Evolutionary conservation across 73 alveolate species (phyloP).

Genomic region (Symbiodinium pilosum): DNA sequence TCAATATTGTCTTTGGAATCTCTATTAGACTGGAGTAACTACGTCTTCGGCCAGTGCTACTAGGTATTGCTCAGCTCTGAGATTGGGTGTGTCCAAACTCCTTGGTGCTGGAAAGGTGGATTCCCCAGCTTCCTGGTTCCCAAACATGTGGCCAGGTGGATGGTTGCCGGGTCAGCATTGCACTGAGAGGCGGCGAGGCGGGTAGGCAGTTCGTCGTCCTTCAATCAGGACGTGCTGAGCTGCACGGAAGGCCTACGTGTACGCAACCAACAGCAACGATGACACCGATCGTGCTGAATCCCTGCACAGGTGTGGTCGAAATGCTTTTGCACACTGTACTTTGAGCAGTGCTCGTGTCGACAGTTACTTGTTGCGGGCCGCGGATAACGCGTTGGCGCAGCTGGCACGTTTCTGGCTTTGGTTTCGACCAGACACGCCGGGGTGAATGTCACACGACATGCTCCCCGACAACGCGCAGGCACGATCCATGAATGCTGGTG

Average conservation of each 20-base stretch:
- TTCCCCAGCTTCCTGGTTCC: too few species aligned
- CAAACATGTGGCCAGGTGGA: conserved; percentile 42
- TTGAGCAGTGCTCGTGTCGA: too few species aligned
- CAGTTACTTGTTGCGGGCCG: conserved; percentile 86
- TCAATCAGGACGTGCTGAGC: not conserved
- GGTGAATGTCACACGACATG: not conserved
- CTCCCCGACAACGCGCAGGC: not conserved
- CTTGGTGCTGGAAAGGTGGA: too few species aligned
- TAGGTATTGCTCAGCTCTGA: too few species aligned
- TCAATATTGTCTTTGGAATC: too few species aligned
- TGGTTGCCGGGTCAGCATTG: conserved; percentile 86
- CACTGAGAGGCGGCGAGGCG: conserved; percentile 54
- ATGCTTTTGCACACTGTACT: too few species aligned
- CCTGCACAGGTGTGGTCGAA: conserved; percentile 40
- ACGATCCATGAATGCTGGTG: conserved; percentile 20
- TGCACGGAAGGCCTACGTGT: conserved; percentile 40
- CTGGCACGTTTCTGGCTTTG: not conserved
- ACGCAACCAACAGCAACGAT: conserved; percentile 65
- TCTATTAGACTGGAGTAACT: not conserved
- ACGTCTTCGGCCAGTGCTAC: not conserved
- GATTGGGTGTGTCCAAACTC: not conserved
- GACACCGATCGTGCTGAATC: conserved; percentile 40
- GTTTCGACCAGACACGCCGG: not conserved
- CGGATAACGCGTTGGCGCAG: conserved; percentile 70
- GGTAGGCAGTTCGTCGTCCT: not conserved